phyloP scores from a whole-genome alignment of 176 grass and related monocot genomes.

The Aegilops umbellulata region DNA sequence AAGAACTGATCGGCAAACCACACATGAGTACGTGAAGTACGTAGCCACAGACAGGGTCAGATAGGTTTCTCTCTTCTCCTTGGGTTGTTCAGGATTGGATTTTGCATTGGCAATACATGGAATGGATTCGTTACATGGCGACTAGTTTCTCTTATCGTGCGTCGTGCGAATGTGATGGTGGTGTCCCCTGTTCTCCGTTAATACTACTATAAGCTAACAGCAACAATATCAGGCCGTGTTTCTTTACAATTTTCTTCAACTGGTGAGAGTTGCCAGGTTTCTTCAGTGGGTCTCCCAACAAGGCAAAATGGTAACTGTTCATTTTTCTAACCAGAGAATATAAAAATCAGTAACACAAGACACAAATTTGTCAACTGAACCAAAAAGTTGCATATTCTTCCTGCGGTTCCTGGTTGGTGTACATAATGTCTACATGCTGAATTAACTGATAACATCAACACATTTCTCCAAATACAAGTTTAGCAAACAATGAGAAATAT shows the following conservation, averaged over 20 bases:
- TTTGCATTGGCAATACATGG: neutral
- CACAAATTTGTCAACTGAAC: neutral
- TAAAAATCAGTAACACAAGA: conserved; percentile 6
- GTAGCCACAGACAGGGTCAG: neutral
- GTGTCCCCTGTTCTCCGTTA: no score
- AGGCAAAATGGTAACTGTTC: neutral
- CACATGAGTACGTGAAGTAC: neutral
- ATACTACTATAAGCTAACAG: neutral
- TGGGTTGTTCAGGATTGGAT: neutral
- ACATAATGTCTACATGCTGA: neutral
- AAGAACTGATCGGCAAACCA: neutral
- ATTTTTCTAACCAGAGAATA: neutral
- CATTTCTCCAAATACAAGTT: neutral
- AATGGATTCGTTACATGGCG: neutral
- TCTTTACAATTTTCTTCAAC: neutral
- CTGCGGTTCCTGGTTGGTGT: neutral
- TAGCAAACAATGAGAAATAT: neutral
- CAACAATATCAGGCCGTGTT: neutral
- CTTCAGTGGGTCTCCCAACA: neutral
- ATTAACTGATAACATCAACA: neutral
- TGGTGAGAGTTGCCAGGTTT: neutral
- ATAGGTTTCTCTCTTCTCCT: neutral
- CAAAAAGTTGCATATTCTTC: neutral
- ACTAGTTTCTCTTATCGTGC: neutral
- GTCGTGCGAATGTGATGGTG: no score